Evolutionary conservation across 164 flowering plant species (phyloP).

Genomic region (Cinnamomum chago): DNA sequence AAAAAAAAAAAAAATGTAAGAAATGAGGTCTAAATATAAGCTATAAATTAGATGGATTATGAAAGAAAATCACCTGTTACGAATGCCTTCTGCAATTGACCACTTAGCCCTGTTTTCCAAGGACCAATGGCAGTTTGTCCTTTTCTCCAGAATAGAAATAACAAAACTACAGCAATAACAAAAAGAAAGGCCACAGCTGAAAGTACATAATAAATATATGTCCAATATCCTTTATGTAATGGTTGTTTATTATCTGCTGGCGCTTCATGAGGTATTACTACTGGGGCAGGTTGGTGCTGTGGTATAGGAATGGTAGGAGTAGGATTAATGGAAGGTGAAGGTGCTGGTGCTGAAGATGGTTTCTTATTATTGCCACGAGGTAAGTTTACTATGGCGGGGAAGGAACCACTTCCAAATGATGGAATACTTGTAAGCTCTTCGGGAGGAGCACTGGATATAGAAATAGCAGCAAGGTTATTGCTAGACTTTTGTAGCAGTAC

Average conservation of each 20-base stretch:
- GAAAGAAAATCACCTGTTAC: constrained; percentile 54
- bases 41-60: background rate
- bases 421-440: constrained; percentile 29
- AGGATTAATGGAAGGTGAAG: background rate
- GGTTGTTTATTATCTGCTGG: constrained; percentile 9
- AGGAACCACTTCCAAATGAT: constrained; percentile 42
- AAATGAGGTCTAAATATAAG: background rate
- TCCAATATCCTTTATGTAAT: constrained; percentile 27
- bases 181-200: constrained; percentile 29
- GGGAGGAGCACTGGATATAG: constrained; percentile 25
- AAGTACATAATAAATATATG: constrained; percentile 30
- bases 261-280: background rate
- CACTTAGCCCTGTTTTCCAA: constrained; percentile 94
- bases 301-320: background rate
- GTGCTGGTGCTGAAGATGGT: constrained; percentile 13
- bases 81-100: constrained; percentile 97
- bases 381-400: constrained; percentile 43
- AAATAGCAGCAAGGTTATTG: constrained; percentile 50
- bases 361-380: constrained; percentile 11
- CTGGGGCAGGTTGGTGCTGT: background rate
- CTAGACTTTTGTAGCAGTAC: constrained; percentile 29
- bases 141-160: constrained; percentile 35
- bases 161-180: constrained; percentile 26
- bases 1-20: too few relatives aligned
- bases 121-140: constrained; percentile 66